A percentile compares a stretch with the other conserved stretches of the same genome.
phyloP scores from a whole-genome alignment of 768 basidiomycete genomes.

The Gymnopilus junonius region DNA sequence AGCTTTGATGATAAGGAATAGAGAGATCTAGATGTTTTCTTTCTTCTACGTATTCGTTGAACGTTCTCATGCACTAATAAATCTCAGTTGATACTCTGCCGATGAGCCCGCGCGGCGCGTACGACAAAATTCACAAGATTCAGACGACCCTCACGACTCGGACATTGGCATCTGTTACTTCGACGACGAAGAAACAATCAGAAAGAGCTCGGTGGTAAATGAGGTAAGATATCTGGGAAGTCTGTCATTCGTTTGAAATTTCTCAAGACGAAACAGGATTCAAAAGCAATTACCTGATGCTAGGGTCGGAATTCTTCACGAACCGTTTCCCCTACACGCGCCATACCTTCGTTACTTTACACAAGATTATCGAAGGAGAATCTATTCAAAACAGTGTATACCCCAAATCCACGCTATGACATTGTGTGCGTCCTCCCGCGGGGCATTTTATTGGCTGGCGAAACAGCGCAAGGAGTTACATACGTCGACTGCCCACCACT shows the following conservation, averaged over 20 bases:
- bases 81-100: not conserved
- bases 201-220: conserved; percentile 1
- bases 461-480: not conserved
- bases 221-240: conserved; percentile 4
- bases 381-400: not conserved
- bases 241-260: not conserved
- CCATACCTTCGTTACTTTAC: not conserved
- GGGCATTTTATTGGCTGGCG: not conserved
- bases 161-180: conserved; percentile 4
- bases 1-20: not conserved
- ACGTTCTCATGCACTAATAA: not conserved
- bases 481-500: not conserved
- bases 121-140: not conserved
- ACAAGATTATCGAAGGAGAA: not conserved
- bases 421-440: not conserved
- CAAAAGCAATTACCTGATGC: not conserved
- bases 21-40: not conserved
- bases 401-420: conserved; percentile 1
- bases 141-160: not conserved
- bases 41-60: not conserved
- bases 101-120: not conserved
- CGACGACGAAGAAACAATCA: not conserved
- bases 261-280: not conserved
- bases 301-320: not conserved
- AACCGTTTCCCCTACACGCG: not conserved